Percentiles rank a stretch among this genome's conserved stretches.
Evolutionary conservation across 352 stramenopile species (phyloP).

Genomic region (Pelagophyceae sp.): DNA sequence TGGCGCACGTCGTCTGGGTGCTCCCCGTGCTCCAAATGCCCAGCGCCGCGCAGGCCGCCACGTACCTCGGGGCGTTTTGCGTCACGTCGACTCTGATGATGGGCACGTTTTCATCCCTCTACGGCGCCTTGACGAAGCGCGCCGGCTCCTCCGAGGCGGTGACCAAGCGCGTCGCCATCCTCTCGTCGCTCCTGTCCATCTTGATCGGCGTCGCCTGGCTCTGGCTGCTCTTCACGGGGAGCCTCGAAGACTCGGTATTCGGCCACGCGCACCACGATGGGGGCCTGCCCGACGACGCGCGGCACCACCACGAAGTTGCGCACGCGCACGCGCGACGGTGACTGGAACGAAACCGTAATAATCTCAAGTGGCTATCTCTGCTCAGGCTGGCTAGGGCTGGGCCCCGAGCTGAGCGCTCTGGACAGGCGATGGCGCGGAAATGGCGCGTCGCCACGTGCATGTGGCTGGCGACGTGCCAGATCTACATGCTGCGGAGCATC

Average conservation of each 20-base stretch:
- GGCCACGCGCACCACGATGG: conserved; percentile 6
- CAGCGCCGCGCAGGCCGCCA: conserved; percentile 58
- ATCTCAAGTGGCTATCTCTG: too few relatives aligned
- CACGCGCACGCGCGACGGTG: too few relatives aligned
- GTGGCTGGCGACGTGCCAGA: too few relatives aligned
- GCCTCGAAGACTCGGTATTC: conserved; percentile 31
- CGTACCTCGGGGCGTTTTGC: conserved; percentile 79
- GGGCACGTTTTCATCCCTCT: conserved; percentile 69
- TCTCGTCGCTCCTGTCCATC: conserved; percentile 41
- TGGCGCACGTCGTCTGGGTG: conserved; percentile 72
- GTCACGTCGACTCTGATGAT: conserved; percentile 72
- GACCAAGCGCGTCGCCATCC: neutral
- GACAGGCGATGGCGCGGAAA: too few relatives aligned
- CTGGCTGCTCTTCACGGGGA: conserved; percentile 41
- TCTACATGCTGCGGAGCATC: too few relatives aligned
- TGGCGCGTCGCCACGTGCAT: too few relatives aligned
- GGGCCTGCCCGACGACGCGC: too few relatives aligned
- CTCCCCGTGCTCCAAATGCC: conserved; percentile 74
- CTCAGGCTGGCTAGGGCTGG: too few relatives aligned
- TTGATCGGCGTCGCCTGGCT: conserved; percentile 49
- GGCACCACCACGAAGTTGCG: too few relatives aligned
- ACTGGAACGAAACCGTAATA: too few relatives aligned
- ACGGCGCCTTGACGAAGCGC: conserved; percentile 60
- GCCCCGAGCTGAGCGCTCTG: too few relatives aligned
- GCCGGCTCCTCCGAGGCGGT: conserved; percentile 31